Conservation (phyloP, 805 yeast genomes). For the Zygoascus ofunaensis region DNA sequence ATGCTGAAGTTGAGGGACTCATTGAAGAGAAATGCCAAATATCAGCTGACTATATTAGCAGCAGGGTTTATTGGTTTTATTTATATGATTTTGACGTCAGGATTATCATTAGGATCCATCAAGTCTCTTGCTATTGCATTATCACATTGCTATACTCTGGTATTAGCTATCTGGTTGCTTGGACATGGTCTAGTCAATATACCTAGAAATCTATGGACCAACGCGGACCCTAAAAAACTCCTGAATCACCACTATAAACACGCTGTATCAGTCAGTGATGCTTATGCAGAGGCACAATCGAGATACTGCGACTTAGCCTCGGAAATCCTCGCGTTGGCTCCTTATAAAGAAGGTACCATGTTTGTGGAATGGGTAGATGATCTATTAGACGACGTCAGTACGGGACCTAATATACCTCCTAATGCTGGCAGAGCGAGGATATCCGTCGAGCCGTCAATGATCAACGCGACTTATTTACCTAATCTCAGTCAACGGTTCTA, state of each 20-base stretch:
- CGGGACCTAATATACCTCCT: conserved; percentile 13
- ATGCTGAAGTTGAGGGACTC: conserved; percentile 46
- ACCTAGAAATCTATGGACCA: conserved; percentile 42
- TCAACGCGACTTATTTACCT: conserved; percentile 38
- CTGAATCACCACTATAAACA: conserved; percentile 38
- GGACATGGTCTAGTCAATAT: conserved; percentile 68
- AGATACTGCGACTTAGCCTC: conserved; percentile 55
- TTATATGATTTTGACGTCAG: conserved; percentile 50
- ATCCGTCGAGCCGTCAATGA: conserved; percentile 18
- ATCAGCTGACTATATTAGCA: conserved; percentile 48
- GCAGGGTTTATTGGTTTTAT: conserved; percentile 46
- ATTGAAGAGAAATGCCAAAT: conserved; percentile 44
- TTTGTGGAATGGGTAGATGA: conserved; percentile 59
- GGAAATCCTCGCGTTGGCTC: conserved; percentile 44
- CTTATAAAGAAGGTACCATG: conserved; percentile 37
- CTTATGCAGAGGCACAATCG: conserved; percentile 52
- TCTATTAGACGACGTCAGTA: conserved; percentile 36
- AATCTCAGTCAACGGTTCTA: conserved; percentile 45
- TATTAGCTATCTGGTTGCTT: conserved; percentile 73
- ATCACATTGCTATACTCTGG: conserved; percentile 67
- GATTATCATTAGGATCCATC: conserved; percentile 45
- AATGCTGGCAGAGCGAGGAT: conserved; percentile 9
- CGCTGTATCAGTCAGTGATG: conserved; percentile 51
- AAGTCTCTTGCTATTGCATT: conserved; percentile 63
- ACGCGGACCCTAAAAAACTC: conserved; percentile 29